phyloP scores from a whole-genome alignment of 306 rosid genomes.

The Quercus variabilis region DNA sequence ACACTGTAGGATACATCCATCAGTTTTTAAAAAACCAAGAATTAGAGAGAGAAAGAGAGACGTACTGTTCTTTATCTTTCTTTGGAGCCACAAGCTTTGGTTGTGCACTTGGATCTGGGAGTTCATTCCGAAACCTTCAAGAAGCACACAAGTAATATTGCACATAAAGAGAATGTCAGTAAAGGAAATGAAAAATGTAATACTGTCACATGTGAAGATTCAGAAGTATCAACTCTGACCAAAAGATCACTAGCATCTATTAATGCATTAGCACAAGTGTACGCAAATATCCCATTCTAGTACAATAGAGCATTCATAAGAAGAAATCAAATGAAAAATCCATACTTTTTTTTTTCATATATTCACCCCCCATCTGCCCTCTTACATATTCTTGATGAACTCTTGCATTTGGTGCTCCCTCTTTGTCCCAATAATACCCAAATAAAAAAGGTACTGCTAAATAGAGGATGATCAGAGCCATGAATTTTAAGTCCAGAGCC shows the following conservation, averaged over 20 bases:
- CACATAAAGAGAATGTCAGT: slow-evolving; percentile 27
- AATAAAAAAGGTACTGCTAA: background rate
- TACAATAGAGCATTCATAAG: background rate
- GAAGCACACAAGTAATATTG: slow-evolving; percentile 9
- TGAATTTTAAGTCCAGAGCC: background rate
- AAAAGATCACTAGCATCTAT: background rate
- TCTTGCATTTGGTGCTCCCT: background rate
- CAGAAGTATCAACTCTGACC: background rate
- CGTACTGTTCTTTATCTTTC: slow-evolving; percentile 93
- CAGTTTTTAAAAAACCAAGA: background rate
- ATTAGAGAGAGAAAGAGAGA: slow-evolving; percentile 19
- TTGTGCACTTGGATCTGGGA: slow-evolving; percentile 97
- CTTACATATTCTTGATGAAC: background rate
- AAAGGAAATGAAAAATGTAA: slow-evolving; percentile 7
- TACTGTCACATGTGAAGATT: background rate
- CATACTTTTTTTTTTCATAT: background rate
- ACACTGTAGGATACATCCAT: background rate
- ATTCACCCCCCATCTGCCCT: background rate
- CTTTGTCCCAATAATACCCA: background rate
- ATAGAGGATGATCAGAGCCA: background rate
- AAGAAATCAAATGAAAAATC: background rate
- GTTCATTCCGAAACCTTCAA: slow-evolving; percentile 90
- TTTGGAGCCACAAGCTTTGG: slow-evolving; percentile 90
- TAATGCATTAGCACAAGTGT: background rate
- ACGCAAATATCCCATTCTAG: background rate